Conservation (phyloP, 2,329 filamentous ascomycete genomes). For the Myriangium duriaei region DNA sequence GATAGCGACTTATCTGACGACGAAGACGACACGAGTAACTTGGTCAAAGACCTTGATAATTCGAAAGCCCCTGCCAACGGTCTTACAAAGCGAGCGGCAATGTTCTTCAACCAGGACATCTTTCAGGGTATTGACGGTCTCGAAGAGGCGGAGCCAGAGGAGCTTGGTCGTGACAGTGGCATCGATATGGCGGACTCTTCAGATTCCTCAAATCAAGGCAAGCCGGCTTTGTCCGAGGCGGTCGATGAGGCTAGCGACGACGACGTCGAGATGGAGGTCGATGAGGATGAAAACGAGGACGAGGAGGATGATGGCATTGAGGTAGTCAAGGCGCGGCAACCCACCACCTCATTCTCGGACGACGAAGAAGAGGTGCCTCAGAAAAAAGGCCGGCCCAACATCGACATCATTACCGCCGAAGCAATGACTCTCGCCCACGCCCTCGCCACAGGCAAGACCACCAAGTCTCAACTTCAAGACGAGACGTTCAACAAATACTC, state of each 20-base stretch:
- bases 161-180: conserved; percentile 30
- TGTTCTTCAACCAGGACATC: conserved; percentile 91
- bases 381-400: conserved; percentile 54
- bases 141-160: conserved; percentile 39
- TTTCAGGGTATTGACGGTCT: conserved; percentile 71
- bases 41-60: conserved; percentile 52
- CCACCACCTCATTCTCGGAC: conserved; percentile 40
- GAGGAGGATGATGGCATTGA: conserved; percentile 46
- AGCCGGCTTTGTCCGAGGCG: conserved; percentile 14
- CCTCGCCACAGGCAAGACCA: conserved; percentile 75
- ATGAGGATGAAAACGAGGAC: conserved; percentile 22
- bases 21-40: conserved; percentile 29
- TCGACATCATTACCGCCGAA: conserved; percentile 98
- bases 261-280: conserved; percentile 20
- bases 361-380: conserved; percentile 42
- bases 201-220: conserved; percentile 17
- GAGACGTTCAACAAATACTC: conserved; percentile 89
- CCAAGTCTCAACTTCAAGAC: conserved; percentile 67
- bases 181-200: conserved; percentile 23
- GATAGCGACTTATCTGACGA: conserved; percentile 50
- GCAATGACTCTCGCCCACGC: conserved; percentile 95
- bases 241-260: conserved; percentile 23
- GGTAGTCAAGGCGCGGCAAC: conserved; percentile 44
- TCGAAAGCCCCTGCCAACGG: conserved; percentile 38
- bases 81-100: conserved; percentile 71